Base-by-base conservation (phyloP, 73 alveolate species). In the Durusdinium trenchii region DNA sequence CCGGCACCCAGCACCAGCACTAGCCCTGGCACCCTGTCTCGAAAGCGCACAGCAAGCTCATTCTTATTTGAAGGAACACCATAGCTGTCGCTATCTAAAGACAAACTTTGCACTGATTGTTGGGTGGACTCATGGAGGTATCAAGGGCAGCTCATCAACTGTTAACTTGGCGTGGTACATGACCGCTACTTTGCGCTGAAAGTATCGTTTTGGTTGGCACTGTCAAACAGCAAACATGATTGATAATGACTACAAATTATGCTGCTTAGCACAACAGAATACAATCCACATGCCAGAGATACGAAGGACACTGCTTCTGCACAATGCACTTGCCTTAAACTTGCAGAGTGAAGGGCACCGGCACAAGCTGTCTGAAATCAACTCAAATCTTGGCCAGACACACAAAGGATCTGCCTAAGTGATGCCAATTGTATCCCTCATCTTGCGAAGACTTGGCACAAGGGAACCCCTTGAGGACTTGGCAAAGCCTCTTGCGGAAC, bases 291-390 rank as follows among this genome's bases (percentile, higher is more conserved):
- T 46, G 95, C 95, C 32, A 42, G 95, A 73, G n/a, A 52, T 50
- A 42, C 96, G 96, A 30, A 90, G 96, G 46, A 90, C 96, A 30
- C 86, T 64, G 61, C 96, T 90, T 50, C 96, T 64, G 79, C 96
- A 90, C 23, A 90, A 71, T 28, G 96, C 75, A 46, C 96, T 90
- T 51, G 96, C 96, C 89, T 78, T 78, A 30, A 28, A 78, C 43
- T 61, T 45, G 42, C 51, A 60, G 30, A 60, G n/a, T 16, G 51
- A 32, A 75, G 35, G 85, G 35, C 51, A 26, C 42, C 57, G 7
- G 12, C 54, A 6, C 16, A 6, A 30, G 7, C 50, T 42, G 62
- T 1, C 30, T 60, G 18, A 23, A 60, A 60, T 23, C 73, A 60
- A 60, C 73, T 23, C 1, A 60, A 60, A 60, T 32, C n/a, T 46